Conservation (phyloP, 2,329 filamentous ascomycete species). For the Fusarium agapanthi region DNA sequence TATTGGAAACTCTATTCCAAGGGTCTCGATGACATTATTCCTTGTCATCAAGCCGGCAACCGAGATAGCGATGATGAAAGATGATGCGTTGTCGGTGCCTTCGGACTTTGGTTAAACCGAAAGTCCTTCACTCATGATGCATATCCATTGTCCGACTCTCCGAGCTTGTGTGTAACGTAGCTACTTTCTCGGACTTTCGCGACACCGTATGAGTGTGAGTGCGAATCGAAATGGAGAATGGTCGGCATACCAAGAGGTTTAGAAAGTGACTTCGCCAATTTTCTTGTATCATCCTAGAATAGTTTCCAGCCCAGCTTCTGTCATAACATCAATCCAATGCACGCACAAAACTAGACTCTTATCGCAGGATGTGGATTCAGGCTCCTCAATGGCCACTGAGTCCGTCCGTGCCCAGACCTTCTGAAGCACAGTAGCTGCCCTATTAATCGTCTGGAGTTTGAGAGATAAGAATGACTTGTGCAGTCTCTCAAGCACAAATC, state of each 20-base stretch:
- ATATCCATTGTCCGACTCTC: neutral
- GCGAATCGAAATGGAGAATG: neutral
- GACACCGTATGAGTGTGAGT: neutral
- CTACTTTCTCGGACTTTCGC: neutral
- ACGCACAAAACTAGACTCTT: neutral
- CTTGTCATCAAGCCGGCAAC: neutral
- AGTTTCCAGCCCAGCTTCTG: neutral
- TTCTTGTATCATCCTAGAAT: neutral
- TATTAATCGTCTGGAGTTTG: neutral
- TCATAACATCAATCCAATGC: conserved; percentile 1
- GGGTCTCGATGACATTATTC: neutral
- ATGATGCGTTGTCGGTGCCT: neutral
- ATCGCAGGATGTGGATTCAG: accelerated
- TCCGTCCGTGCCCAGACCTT: neutral
- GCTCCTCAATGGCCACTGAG: neutral
- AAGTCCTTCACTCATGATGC: neutral
- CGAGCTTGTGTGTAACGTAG: neutral
- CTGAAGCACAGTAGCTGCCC: neutral
- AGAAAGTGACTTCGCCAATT: too few species aligned
- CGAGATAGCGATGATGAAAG: neutral
- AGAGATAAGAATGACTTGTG: neutral
- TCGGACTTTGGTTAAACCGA: neutral
- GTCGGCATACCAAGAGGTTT: too few species aligned
- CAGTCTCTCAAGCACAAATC: neutral
- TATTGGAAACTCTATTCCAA: neutral